These are phyloP conservation scores for Clarireedia hainanense DNA, from an alignment of 2,329 filamentous ascomycete genomes.

Conservation along the genomic window DNA sequence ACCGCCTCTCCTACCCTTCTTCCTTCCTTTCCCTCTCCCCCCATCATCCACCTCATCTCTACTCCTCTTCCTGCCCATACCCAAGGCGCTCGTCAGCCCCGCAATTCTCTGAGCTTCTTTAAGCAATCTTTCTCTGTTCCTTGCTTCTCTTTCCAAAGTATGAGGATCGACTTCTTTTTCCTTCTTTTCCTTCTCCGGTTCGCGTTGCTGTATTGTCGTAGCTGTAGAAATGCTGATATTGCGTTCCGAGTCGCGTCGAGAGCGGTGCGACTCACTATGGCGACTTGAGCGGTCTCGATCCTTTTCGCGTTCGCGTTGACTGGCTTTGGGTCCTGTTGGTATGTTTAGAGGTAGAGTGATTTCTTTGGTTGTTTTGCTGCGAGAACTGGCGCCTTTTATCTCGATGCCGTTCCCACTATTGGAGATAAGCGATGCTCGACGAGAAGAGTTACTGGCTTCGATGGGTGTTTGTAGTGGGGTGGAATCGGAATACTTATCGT, in stretches of 20 bases:
- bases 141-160: conserved; percentile 60
- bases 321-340: conserved; percentile 23
- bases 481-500: conserved; percentile 14
- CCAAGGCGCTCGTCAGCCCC: conserved; percentile 36
- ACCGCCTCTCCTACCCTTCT: conserved; percentile 28
- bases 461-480: conserved; percentile 13
- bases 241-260: conserved; percentile 32
- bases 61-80: conserved; percentile 34
- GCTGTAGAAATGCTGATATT: conserved; percentile 6
- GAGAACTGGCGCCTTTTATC: conserved; percentile 27
- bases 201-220: not conserved
- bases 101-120: conserved; percentile 62
- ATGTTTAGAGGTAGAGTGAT: conserved; percentile 23
- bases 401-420: conserved; percentile 22
- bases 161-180: conserved; percentile 34
- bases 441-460: conserved; percentile 11
- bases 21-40: conserved; percentile 40
- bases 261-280: conserved; percentile 25
- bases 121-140: conserved; percentile 56
- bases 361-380: conserved; percentile 21
- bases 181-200: conserved; percentile 11
- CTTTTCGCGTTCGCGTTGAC: conserved; percentile 17
- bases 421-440: conserved; percentile 17
- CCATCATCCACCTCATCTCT: conserved; percentile 36
- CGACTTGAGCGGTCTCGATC: conserved; percentile 25